Base-by-base conservation (phyloP, 768 basidiomycete species). In the Lactarius pseudohatsudake region DNA sequence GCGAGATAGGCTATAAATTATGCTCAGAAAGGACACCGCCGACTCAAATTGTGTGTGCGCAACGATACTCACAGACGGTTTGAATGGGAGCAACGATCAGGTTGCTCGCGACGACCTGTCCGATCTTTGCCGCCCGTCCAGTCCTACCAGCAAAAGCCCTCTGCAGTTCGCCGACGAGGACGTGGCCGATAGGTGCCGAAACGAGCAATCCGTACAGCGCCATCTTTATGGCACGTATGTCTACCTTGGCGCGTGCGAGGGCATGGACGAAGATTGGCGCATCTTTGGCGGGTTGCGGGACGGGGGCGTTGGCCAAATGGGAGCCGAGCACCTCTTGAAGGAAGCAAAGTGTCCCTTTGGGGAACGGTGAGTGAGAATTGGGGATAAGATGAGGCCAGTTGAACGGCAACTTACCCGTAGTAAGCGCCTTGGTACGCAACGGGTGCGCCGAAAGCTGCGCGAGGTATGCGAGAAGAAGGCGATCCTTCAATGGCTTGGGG, bases 261-360 rank as follows among this genome's bases (percentile, higher is more conserved):
- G 79, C 73, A 69, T 84, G 86, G 60, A 81, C 72, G 68, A 86
- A 72, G 28, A 79, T 68, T 2, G 89, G 81, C 1, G 86, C 84
- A 79, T 86, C 78, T 68, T 85, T 86, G 40, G 82, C 68, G 9
- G 83, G 78, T 45, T 76, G 76, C 55, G 75, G 80, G 10, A 81
- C 77, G 8, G 89, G 87, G 56, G 86, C 73, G 43, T 87, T 82
- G 10, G 91, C 89, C 55, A 86, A 76, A 66, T 89, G 84, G 65
- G 87, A 89, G 18, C 89, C 91, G 34, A 94, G 83, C 47, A 93
- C 85, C 76, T 94, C 93, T 76, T 94, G 92, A 59, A 92, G 75
- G 75, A 81, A 81, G 59, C 75, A 77, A 47, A 81, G 75, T 20
- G 74, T 59, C 22, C 75, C 79, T 80, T 69, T 32, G 41, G 18